Evolutionary conservation across 2,329 filamentous ascomycete genomes (phyloP), one percentile per base, ranked within the genome.

Genomic region (Alternaria sp.): DNA sequence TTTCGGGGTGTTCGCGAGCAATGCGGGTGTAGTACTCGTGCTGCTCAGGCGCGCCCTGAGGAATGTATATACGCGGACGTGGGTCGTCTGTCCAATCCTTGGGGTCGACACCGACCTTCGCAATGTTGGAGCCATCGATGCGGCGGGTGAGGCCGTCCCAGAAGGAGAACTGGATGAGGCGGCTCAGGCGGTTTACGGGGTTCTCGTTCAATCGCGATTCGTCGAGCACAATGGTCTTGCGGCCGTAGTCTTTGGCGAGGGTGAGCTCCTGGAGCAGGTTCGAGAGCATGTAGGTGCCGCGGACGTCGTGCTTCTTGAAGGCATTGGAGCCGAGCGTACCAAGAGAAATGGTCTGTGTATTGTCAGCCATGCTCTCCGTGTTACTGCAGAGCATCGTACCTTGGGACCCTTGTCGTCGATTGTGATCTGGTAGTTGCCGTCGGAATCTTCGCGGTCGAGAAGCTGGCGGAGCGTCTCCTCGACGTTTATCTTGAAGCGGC

Each of bases 51-150:
- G 92, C 93, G 23, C 93, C 93, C 37, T 83, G 84, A 0, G 96
- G 96, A 20, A 99, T 86, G 78, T 99, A 99, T 69, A 99, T 96
- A 54, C 96, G 89, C 3, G 95, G 95, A 15, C 92, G 88, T 6
- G 94, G 94, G 74, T 98, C 91, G 61, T 87, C 87, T 2, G 94
- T 98, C 93, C 94, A 97, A 79, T 98, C 95, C 81, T 99, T 98
- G 45, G 95, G 92, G 76, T 99, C 96, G 67, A 85, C 88, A 20
- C 93, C 96, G 18, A 96, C 95, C 68, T 93, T 84, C 63, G 94
- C 92, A 72, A 99, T 93, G 75, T 89, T 93, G 47, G 91, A 93
- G 10, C 90, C 93, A 81, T 99, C 96, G 70, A 98, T 97, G 11
- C 92, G 88, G 64, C 96, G 88, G 5, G 95, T 98, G 69, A 99